phyloP scores from a whole-genome alignment of 257 asterid species.

The Cordia subcordata region DNA sequence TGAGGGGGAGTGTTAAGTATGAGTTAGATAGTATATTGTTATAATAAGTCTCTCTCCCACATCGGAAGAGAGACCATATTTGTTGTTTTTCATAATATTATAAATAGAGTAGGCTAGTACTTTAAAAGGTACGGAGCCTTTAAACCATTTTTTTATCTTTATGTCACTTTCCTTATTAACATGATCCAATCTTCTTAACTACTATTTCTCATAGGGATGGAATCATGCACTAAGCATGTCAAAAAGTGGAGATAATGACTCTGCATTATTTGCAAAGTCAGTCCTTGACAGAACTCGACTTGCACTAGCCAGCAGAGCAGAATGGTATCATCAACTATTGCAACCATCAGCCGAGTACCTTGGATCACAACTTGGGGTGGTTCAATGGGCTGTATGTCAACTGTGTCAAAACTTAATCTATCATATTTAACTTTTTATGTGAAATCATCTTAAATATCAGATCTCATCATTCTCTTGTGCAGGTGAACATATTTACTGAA shows the following conservation, averaged over 20 bases:
- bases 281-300: constrained; percentile 93
- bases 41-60: too few relatives aligned
- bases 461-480: constrained; percentile 25
- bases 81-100: too few relatives aligned
- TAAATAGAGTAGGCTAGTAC: too few relatives aligned
- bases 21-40: too few relatives aligned
- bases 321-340: constrained; percentile 73
- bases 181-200: constrained; percentile 1
- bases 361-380: constrained; percentile 88
- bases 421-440: constrained; percentile 3
- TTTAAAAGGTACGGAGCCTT: not conserved
- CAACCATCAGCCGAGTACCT: constrained; percentile 98
- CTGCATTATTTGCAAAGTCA: constrained; percentile 96
- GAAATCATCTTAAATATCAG: constrained; percentile 10
- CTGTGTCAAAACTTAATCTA: constrained; percentile 6
- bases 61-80: too few relatives aligned
- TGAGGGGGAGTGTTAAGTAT: too few relatives aligned
- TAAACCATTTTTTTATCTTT: not conserved
- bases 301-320: constrained; percentile 87
- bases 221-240: constrained; percentile 67
- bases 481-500: constrained; percentile 93
- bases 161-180: too few relatives aligned
- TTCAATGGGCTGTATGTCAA: constrained; percentile 74
- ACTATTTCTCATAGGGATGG: constrained; percentile 69
- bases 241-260: constrained; percentile 46